phyloP scores from a whole-genome alignment of 257 asterid genomes.

The Phtheirospermum japonicum region DNA sequence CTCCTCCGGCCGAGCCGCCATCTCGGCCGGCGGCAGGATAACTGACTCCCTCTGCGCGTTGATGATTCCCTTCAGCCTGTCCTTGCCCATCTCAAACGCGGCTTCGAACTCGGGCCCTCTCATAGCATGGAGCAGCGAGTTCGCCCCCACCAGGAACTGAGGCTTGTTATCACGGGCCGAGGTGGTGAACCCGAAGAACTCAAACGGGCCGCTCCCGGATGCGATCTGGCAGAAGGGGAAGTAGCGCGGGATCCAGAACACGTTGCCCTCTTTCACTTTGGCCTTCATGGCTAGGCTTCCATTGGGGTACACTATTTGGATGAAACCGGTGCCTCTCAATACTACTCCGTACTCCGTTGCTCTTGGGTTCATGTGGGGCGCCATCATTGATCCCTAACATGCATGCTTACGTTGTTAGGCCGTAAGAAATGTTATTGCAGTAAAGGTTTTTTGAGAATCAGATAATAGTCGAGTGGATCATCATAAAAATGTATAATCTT shows the following conservation, averaged over 20 bases:
- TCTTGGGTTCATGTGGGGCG: slow-evolving; percentile 67
- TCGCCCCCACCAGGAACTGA: slow-evolving; percentile 56
- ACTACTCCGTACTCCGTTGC: slow-evolving; percentile 64
- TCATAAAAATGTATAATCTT: too few species aligned
- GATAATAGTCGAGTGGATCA: too few species aligned
- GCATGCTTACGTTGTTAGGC: too few species aligned
- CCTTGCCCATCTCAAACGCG: slow-evolving; percentile 49
- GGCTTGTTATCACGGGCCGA: slow-evolving; percentile 54
- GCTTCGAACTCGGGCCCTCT: slow-evolving; percentile 60
- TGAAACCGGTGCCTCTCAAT: slow-evolving; percentile 41
- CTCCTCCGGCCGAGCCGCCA: slow-evolving; percentile 14
- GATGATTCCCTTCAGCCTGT: slow-evolving; percentile 29
- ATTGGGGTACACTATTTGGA: slow-evolving; percentile 57
- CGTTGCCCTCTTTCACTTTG: slow-evolving; percentile 52
- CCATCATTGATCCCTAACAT: slow-evolving; percentile 96
- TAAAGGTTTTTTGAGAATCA: too few species aligned
- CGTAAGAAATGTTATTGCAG: not conserved
- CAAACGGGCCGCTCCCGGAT: slow-evolving; percentile 51
- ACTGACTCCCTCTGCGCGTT: slow-evolving; percentile 44
- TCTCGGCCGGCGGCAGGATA: too few species aligned
- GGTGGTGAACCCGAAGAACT: slow-evolving; percentile 71
- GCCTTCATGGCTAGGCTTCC: slow-evolving; percentile 68
- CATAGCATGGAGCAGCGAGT: slow-evolving; percentile 45
- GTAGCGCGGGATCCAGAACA: slow-evolving; percentile 63
- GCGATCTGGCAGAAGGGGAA: slow-evolving; percentile 81